Evolutionary conservation across 2,329 filamentous ascomycete genomes (phyloP).

Genomic region (Mariannaea sp.): DNA sequence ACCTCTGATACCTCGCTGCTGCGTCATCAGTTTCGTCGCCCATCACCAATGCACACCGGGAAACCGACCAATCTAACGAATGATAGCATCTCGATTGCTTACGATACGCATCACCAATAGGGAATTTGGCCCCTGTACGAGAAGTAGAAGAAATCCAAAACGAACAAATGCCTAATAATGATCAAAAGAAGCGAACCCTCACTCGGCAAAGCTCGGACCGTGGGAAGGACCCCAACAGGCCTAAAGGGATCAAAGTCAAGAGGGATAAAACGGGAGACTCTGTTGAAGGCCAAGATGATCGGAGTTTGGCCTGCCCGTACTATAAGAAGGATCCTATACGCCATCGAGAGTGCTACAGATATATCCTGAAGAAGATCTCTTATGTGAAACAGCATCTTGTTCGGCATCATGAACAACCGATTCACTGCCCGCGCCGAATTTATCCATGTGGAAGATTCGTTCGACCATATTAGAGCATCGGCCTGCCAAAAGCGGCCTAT

Average conservation of each 20-base stretch:
- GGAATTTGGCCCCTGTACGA: not conserved
- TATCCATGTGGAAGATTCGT: not conserved
- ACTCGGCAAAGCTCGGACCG: not conserved
- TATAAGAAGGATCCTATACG: conserved; percentile 14
- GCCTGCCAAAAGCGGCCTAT: conserved; percentile 8
- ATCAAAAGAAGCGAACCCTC: not conserved
- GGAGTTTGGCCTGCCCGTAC: conserved; percentile 9
- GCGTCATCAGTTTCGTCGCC: too few species aligned
- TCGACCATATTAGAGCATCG: conserved; percentile 10
- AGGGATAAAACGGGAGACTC: not conserved
- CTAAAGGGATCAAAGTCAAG: not conserved
- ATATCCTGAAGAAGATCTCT: conserved; percentile 4
- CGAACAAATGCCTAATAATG: not conserved
- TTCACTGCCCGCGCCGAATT: conserved; percentile 5
- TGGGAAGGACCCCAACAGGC: not conserved
- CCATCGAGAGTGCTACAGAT: conserved; percentile 1
- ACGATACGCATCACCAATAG: too few species aligned
- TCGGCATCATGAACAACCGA: conserved; percentile 11
- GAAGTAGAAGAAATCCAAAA: not conserved
- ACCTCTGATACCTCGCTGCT: too few species aligned
- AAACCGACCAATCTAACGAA: too few species aligned
- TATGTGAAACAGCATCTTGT: conserved; percentile 14
- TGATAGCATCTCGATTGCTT: too few species aligned
- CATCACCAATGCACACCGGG: not conserved
- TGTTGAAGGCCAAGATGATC: not conserved